Conservation (phyloP, 2,329 filamentous ascomycete genomes). For the Ophiocordyceps robertsii region DNA sequence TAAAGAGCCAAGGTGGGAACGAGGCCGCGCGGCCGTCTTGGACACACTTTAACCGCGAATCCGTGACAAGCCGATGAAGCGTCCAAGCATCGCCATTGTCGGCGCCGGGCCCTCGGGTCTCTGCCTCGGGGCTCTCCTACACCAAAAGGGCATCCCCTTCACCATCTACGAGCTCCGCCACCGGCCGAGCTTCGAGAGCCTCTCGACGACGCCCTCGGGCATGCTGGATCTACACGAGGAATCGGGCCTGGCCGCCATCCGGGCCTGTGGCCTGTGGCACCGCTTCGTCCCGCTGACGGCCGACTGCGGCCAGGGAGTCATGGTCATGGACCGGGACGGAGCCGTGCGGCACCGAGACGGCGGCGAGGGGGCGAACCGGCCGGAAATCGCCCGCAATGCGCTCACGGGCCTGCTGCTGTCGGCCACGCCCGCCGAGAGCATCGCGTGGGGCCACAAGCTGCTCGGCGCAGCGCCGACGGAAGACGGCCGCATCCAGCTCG, state of each 20-base stretch:
- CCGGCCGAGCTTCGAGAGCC: slow-evolving; percentile 11
- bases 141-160: slow-evolving; percentile 19
- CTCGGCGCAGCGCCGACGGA: background rate
- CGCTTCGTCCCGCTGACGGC: slow-evolving; percentile 26
- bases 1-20: too few species aligned
- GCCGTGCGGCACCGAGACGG: slow-evolving; percentile 8
- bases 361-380: slow-evolving; percentile 10
- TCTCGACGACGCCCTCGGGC: slow-evolving; percentile 18
- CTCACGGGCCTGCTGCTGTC: slow-evolving; percentile 20
- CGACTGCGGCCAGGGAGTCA: slow-evolving; percentile 7
- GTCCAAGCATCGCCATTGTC: slow-evolving; percentile 25
- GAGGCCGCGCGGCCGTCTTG: too few species aligned
- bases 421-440: slow-evolving; percentile 13
- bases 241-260: slow-evolving; percentile 29
- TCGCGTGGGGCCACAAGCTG: slow-evolving; percentile 20
- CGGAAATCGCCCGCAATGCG: slow-evolving; percentile 24
- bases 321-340: slow-evolving; percentile 13
- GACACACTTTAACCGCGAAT: too few species aligned
- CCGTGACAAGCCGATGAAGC: too few species aligned
- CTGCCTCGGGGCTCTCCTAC: slow-evolving; percentile 31
- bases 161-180: slow-evolving; percentile 21
- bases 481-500: background rate
- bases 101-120: slow-evolving; percentile 33
- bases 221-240: slow-evolving; percentile 35
- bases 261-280: slow-evolving; percentile 27